A percentile compares a stretch with the other conserved stretches of the same genome.
Evolutionary conservation across 2,329 filamentous ascomycete genomes (phyloP).

Genomic region (Mycosphaerelloides madeirae): DNA sequence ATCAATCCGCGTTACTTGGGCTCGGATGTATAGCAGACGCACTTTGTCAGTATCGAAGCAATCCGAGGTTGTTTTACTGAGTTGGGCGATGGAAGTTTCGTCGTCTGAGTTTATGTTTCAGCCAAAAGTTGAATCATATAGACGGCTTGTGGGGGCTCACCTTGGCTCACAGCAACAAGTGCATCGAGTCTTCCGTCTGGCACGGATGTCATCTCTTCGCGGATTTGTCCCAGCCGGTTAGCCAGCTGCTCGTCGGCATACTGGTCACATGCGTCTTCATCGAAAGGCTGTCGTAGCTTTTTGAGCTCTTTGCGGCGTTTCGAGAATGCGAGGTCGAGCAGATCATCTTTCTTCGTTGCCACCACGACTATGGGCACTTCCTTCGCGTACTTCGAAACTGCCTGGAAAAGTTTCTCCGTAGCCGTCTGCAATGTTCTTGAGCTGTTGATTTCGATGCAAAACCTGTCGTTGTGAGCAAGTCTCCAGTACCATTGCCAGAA

Average conservation of each 20-base stretch:
- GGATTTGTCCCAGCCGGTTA: conserved; percentile 22
- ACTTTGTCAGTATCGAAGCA: conserved; percentile 33
- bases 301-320: conserved; percentile 17
- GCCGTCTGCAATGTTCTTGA: conserved; percentile 32
- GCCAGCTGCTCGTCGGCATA: conserved; percentile 24
- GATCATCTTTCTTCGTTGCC: conserved; percentile 34
- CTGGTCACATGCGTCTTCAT: conserved; percentile 21
- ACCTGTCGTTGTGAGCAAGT: conserved; percentile 17
- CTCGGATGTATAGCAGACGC: conserved; percentile 32
- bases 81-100: conserved; percentile 26
- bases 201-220: conserved; percentile 21
- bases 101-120: conserved; percentile 24
- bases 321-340: conserved; percentile 25
- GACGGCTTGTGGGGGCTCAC: conserved; percentile 6
- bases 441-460: conserved; percentile 34
- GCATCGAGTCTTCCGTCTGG: conserved; percentile 24
- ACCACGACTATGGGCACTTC: conserved; percentile 34
- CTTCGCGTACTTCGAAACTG: conserved; percentile 28
- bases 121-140: background rate
- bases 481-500: background rate
- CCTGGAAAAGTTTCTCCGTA: conserved; percentile 31
- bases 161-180: conserved; percentile 24
- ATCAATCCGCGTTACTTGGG: conserved; percentile 33
- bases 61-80: conserved; percentile 29
- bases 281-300: conserved; percentile 14